Evolutionary conservation across 2,329 filamentous ascomycete genomes (phyloP).

Genomic region (Nakataea oryzae): DNA sequence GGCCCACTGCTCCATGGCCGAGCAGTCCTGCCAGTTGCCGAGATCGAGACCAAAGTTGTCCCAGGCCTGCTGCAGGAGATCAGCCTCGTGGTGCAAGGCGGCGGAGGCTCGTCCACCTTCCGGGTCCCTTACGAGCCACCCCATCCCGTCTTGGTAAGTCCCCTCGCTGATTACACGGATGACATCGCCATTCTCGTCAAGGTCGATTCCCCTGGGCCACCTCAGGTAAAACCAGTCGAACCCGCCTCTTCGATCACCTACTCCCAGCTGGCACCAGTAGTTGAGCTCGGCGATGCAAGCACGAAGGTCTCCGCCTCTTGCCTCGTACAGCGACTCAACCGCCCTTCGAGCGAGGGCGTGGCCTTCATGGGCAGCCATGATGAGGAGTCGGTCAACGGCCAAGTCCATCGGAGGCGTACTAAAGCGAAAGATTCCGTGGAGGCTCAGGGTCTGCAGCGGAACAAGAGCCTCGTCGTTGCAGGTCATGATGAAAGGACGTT

Average conservation of each 20-base stretch:
- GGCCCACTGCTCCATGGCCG: slow-evolving; percentile 28
- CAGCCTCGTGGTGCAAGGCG: slow-evolving; percentile 34
- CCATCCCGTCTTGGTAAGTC: slow-evolving; percentile 73
- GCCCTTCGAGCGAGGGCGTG: slow-evolving; percentile 63
- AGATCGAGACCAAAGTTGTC: slow-evolving; percentile 57
- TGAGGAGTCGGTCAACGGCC: slow-evolving; percentile 69
- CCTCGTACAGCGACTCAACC: slow-evolving; percentile 59
- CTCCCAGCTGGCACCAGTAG: slow-evolving; percentile 94
- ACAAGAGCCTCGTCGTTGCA: slow-evolving; percentile 88
- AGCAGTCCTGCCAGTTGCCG: slow-evolving; percentile 41
- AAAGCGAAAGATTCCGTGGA: slow-evolving; percentile 80
- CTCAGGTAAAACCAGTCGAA: slow-evolving; percentile 81
- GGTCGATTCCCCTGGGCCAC: slow-evolving; percentile 62
- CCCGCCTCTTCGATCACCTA: slow-evolving; percentile 81
- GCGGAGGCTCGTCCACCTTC: slow-evolving; percentile 9
- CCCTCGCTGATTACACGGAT: slow-evolving; percentile 72
- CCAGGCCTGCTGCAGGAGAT: slow-evolving; percentile 55
- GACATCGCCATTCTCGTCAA: slow-evolving; percentile 55
- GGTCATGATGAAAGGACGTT: slow-evolving; percentile 86
- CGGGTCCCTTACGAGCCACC: slow-evolving; percentile 50
- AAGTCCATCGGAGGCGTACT: slow-evolving; percentile 51
- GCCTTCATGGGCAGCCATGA: slow-evolving; percentile 80
- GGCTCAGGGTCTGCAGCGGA: slow-evolving; percentile 60
- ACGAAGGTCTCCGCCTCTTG: slow-evolving; percentile 63
- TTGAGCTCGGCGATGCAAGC: slow-evolving; percentile 76